Conservation (phyloP, 768 basidiomycete species). For the Tylopilus plumbeoviolaceoides region DNA sequence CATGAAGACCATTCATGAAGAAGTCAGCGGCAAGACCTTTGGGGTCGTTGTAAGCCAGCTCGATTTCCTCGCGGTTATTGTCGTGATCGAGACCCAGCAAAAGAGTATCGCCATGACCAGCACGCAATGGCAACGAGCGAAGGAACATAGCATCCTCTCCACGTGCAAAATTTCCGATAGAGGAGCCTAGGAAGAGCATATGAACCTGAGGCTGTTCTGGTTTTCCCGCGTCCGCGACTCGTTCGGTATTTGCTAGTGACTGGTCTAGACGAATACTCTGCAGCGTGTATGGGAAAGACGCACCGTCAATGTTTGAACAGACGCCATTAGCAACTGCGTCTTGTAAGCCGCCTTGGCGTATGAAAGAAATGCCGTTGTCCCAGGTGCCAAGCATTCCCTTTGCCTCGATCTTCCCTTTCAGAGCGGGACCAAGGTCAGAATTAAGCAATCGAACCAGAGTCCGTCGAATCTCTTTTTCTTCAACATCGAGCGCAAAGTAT, state of each 20-base stretch:
- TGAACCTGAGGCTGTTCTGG: constrained; percentile 62
- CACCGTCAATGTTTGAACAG: no score
- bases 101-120: constrained; percentile 75
- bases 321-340: constrained; percentile 5
- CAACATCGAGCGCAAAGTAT: constrained; percentile 94
- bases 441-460: constrained; percentile 64
- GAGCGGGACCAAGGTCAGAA: constrained; percentile 57
- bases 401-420: constrained; percentile 70
- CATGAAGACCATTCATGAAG: constrained; percentile 81
- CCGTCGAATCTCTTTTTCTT: constrained; percentile 72
- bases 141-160: constrained; percentile 71
- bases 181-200: constrained; percentile 90
- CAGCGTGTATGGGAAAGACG: no score
- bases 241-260: constrained; percentile 31
- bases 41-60: constrained; percentile 82
- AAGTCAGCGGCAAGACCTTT: constrained; percentile 70
- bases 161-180: constrained; percentile 85
- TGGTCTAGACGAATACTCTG: constrained; percentile 25
- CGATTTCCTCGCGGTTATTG: constrained; percentile 65
- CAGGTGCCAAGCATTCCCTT: constrained; percentile 92
- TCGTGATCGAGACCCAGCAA: constrained; percentile 90
- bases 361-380: constrained; percentile 80
- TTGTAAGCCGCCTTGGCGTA: constrained; percentile 42
- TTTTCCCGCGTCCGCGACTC: constrained; percentile 5
- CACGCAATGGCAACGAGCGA: constrained; percentile 68